These are phyloP conservation scores for Barbarea vulgaris DNA, from an alignment of 345 rosid genomes.

Conservation along the genomic window DNA sequence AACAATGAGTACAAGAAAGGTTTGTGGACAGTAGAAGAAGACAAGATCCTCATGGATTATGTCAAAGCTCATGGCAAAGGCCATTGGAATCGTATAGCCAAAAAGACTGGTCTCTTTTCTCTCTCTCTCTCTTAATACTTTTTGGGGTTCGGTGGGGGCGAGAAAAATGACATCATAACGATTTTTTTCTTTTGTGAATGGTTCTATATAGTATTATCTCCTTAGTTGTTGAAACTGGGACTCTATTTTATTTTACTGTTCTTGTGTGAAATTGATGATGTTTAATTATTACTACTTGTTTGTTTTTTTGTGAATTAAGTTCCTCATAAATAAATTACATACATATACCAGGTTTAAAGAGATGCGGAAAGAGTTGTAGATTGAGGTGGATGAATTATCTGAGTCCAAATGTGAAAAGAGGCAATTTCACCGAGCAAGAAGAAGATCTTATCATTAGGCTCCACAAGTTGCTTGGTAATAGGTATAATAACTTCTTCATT, in stretches of 20 bases:
- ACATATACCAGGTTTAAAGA: slow-evolving; percentile 47
- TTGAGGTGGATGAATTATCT: slow-evolving; percentile 69
- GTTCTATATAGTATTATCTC: not conserved
- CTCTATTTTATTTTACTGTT: not conserved
- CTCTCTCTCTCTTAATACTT: not conserved
- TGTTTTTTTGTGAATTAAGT: not conserved
- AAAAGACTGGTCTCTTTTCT: slow-evolving; percentile 48
- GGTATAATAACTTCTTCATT: slow-evolving; percentile 40
- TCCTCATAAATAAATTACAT: not conserved
- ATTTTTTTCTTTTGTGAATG: not conserved
- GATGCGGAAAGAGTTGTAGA: slow-evolving; percentile 76
- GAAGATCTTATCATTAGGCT: slow-evolving; percentile 68
- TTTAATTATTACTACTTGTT: not conserved
- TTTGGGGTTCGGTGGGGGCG: not conserved
- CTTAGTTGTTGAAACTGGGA: not conserved
- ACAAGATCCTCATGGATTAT: slow-evolving; percentile 55
- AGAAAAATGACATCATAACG: not conserved
- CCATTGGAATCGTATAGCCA: slow-evolving; percentile 63
- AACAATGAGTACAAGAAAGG: slow-evolving; percentile 50
- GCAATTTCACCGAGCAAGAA: slow-evolving; percentile 55
- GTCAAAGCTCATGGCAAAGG: slow-evolving; percentile 61
- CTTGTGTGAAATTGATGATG: not conserved
- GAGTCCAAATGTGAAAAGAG: slow-evolving; percentile 55
- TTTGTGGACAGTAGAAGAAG: slow-evolving; percentile 55
- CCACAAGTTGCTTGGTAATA: slow-evolving; percentile 66